Evolutionary conservation across 2,329 filamentous ascomycete species (phyloP).

Genomic region (Cyphellophora attinorum): DNA sequence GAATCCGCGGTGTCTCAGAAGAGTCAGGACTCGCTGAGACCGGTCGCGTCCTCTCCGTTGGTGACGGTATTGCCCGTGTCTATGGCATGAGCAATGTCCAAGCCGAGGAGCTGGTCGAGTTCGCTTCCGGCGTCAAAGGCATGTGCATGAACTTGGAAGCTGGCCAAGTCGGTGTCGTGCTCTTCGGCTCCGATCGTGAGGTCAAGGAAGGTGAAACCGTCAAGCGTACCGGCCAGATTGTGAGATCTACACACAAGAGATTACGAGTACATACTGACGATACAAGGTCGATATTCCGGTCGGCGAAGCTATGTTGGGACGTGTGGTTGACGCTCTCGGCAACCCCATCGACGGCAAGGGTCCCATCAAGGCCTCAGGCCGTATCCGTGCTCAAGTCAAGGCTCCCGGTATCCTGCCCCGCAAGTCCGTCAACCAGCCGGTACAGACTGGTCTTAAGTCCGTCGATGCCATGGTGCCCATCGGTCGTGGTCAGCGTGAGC

Average conservation of each 20-base stretch:
- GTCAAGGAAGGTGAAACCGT: constrained; percentile 99
- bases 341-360: constrained; percentile 99
- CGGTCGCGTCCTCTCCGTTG: constrained; percentile 95
- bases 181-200: constrained; percentile 99
- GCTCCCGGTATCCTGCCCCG: constrained; percentile 96
- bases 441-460: constrained; percentile 99
- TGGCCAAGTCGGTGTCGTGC: constrained; percentile 99
- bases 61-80: constrained; percentile 99
- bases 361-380: constrained; percentile 83
- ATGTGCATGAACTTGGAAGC: constrained; percentile 99
- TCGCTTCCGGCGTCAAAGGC: constrained; percentile 98
- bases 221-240: constrained; percentile 99
- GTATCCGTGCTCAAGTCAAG: constrained; percentile 96
- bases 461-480: constrained; percentile 99
- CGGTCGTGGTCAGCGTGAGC: constrained; percentile 98
- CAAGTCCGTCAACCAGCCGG: constrained; percentile 93
- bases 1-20: constrained; percentile 97
- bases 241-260: constrained; percentile 39
- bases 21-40: constrained; percentile 95
- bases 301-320: constrained; percentile 83
- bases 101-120: constrained; percentile 99
- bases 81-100: constrained; percentile 99
- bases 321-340: constrained; percentile 96
- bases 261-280: constrained; percentile 13
- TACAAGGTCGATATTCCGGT: constrained; percentile 88